These are phyloP conservation scores for Fagopyrum homotropicum DNA, from an alignment of 148 eudicot genomes.

Conservation along the genomic window DNA sequence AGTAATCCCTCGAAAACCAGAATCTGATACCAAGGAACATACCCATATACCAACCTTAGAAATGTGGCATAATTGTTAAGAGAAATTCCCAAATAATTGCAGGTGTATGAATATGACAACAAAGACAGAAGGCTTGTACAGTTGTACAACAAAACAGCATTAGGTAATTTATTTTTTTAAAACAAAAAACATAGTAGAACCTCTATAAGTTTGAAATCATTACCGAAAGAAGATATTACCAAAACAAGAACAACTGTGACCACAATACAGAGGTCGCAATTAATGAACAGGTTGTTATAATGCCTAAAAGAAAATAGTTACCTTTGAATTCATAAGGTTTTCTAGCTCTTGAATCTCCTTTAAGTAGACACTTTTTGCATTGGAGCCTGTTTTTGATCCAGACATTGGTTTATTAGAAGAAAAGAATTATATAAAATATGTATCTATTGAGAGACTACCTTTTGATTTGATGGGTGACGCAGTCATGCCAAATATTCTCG, in stretches of 20 bases:
- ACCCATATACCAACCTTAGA: background rate
- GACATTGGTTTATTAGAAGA: slow-evolving; percentile 5
- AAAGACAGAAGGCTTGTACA: background rate
- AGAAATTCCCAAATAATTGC: background rate
- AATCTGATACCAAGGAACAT: background rate
- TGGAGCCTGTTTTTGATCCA: slow-evolving; percentile 34
- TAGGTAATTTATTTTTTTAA: no score
- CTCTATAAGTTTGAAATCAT: background rate
- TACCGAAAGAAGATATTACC: background rate
- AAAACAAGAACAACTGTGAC: background rate
- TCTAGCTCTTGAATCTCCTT: slow-evolving; percentile 60
- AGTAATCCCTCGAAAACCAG: background rate
- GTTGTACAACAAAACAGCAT: background rate
- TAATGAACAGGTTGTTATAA: background rate
- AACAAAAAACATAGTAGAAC: background rate
- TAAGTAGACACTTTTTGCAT: slow-evolving; percentile 35
- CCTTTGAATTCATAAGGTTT: slow-evolving; percentile 79
- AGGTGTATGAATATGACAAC: background rate
- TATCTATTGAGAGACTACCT: slow-evolving; percentile 25
- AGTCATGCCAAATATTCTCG: slow-evolving; percentile 95
- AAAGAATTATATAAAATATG: background rate
- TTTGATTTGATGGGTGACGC: slow-evolving; percentile 85
- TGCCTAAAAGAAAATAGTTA: slow-evolving; percentile 5
- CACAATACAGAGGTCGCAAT: background rate
- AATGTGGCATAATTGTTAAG: background rate